Conservation (phyloP, 345 rosid species). For the Pelargonium nanum region DNA sequence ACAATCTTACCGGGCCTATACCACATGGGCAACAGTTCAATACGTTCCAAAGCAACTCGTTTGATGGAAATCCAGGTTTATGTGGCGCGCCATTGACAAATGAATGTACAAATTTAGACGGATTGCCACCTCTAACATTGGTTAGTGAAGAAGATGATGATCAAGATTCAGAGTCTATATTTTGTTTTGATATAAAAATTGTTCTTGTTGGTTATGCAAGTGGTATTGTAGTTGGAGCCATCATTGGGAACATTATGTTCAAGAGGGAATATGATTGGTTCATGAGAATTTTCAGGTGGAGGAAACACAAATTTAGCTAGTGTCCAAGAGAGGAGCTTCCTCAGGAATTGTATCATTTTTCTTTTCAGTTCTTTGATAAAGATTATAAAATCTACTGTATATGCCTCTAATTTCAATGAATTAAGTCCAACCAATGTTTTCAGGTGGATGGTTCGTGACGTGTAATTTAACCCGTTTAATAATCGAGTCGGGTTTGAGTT, state of each 20-base stretch:
- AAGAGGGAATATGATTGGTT: background rate
- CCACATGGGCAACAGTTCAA: background rate
- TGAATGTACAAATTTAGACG: background rate
- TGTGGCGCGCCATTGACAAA: constrained; percentile 12
- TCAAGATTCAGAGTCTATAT: background rate
- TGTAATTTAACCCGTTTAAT: too few relatives aligned
- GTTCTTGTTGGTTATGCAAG: constrained; percentile 12
- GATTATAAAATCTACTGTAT: too few relatives aligned
- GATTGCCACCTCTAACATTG: background rate
- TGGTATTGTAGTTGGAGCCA: constrained; percentile 4
- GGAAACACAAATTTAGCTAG: background rate
- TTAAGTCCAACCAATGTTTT: too few relatives aligned
- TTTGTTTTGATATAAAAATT: constrained; percentile 9
- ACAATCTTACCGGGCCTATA: background rate
- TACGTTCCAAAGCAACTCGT: background rate
- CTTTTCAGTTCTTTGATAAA: too few relatives aligned
- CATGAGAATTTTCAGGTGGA: background rate
- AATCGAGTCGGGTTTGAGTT: too few relatives aligned
- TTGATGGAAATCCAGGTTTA: background rate
- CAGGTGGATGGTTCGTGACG: too few relatives aligned
- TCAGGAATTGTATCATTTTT: too few relatives aligned
- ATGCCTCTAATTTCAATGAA: too few relatives aligned
- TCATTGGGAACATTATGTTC: background rate
- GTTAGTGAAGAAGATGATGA: background rate
- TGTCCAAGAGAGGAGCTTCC: background rate